These are phyloP conservation scores for Fraxinus albicans DNA, from an alignment of 305 asterid genomes.

Conservation along the genomic window DNA sequence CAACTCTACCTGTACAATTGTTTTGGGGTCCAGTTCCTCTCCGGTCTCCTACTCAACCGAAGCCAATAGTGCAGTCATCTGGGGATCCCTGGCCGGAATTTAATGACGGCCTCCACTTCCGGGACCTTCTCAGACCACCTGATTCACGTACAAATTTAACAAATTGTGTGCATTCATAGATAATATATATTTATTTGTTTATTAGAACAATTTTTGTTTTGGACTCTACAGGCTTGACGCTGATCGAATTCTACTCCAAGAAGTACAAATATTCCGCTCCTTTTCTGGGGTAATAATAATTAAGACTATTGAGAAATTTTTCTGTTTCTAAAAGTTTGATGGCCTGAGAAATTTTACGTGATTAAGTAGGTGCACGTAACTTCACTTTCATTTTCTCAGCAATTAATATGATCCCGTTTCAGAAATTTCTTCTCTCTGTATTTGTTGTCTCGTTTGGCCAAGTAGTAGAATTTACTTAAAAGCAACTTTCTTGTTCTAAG, in stretches of 20 bases:
- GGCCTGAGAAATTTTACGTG: neutral
- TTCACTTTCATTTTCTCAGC: neutral
- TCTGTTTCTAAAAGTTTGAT: neutral
- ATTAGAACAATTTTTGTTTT: neutral
- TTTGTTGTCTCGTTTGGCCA: neutral
- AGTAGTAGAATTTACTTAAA: neutral
- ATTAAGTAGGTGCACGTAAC: neutral
- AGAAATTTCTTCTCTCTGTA: neutral
- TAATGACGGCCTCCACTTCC: slow-evolving; percentile 70
- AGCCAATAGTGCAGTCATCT: slow-evolving; percentile 35
- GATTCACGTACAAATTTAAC: slow-evolving; percentile 49
- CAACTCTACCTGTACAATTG: neutral
- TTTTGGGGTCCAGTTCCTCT: slow-evolving; percentile 1
- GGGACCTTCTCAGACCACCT: slow-evolving; percentile 48
- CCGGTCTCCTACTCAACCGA: neutral
- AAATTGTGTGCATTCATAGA: neutral
- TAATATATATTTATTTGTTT: neutral
- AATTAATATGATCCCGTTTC: slow-evolving; percentile 5
- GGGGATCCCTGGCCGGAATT: slow-evolving; percentile 82
- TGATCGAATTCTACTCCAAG: slow-evolving; percentile 68
- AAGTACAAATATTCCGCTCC: slow-evolving; percentile 85
- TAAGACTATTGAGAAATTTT: neutral
- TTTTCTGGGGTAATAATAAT: slow-evolving; percentile 53
- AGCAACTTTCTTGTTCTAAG: neutral
- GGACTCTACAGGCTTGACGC: slow-evolving; percentile 45